Evolutionary conservation across 2,329 filamentous ascomycete species (phyloP).

Genomic region (Leptosphaerulina australis): DNA sequence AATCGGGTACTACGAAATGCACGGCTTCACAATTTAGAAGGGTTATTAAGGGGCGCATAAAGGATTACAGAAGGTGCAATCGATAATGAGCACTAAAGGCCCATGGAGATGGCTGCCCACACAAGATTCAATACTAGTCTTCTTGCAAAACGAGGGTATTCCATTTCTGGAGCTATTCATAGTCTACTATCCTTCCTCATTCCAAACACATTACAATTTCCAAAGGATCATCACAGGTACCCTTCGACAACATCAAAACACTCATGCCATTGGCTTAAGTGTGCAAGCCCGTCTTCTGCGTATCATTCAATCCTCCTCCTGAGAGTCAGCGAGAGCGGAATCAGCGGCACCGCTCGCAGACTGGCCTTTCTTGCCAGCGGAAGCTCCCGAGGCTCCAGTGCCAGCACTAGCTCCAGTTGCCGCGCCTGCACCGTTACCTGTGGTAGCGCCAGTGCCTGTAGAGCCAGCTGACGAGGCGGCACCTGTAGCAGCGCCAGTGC

Average conservation of each 20-base stretch:
- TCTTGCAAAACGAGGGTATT: constrained; percentile 2
- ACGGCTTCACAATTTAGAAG: no score
- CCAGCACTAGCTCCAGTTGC: not conserved
- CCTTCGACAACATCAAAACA: no score
- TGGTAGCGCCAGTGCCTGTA: not conserved
- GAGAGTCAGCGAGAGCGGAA: constrained; percentile 21
- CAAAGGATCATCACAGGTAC: not conserved
- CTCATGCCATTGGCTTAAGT: not conserved
- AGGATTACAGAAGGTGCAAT: no score
- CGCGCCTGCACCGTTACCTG: not conserved
- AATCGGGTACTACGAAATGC: no score
- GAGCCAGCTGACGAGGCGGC: not conserved
- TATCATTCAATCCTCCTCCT: constrained; percentile 23
- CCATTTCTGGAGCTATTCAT: not conserved
- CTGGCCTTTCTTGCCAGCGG: constrained; percentile 4
- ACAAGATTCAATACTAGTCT: no score
- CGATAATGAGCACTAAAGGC: no score
- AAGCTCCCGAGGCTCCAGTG: not conserved
- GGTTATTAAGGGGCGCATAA: no score
- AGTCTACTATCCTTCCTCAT: not conserved
- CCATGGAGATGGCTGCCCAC: no score
- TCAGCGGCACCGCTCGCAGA: constrained; percentile 14
- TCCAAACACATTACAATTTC: not conserved
- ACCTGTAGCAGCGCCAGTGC: not conserved
- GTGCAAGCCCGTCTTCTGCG: not conserved